A percentile compares a stretch with the other conserved stretches of the same genome.
Conservation (phyloP, 2,329 filamentous ascomycete genomes). For the Sclerotinia minor region DNA sequence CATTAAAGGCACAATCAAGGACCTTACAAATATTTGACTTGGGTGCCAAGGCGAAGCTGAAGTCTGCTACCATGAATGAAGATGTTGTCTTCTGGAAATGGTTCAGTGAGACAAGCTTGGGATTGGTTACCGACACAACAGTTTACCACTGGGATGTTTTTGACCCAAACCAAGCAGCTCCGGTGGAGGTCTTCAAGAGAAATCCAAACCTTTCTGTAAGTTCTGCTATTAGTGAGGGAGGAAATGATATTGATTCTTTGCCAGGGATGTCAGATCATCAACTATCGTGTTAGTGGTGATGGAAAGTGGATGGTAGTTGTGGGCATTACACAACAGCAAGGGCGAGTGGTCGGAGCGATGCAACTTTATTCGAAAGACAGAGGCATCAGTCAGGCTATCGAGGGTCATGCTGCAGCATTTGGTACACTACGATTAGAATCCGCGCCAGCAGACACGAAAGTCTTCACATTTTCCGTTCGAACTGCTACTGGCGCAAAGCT, state of each 20-base stretch:
- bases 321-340: constrained; percentile 90
- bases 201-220: constrained; percentile 84
- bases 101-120: constrained; percentile 86
- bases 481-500: constrained; percentile 89
- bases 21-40: constrained; percentile 98
- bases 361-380: constrained; percentile 96
- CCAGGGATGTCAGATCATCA: constrained; percentile 97
- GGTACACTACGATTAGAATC: constrained; percentile 87
- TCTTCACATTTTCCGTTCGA: constrained; percentile 95
- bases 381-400: constrained; percentile 95
- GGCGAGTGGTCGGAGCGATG: constrained; percentile 92
- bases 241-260: constrained; percentile 29
- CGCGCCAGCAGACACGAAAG: constrained; percentile 84
- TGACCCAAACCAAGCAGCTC: constrained; percentile 73
- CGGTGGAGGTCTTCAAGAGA: constrained; percentile 91
- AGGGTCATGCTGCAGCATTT: constrained; percentile 94
- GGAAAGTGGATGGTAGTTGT: constrained; percentile 99
- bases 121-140: constrained; percentile 84
- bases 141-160: constrained; percentile 99
- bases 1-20: constrained; percentile 88
- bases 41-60: constrained; percentile 88
- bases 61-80: constrained; percentile 94
- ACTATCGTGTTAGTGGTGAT: constrained; percentile 93
- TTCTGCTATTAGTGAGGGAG: constrained; percentile 31
- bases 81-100: constrained; percentile 99